Conservation (phyloP, 169 alveolate species). For the Perkinsus chesapeaki region DNA sequence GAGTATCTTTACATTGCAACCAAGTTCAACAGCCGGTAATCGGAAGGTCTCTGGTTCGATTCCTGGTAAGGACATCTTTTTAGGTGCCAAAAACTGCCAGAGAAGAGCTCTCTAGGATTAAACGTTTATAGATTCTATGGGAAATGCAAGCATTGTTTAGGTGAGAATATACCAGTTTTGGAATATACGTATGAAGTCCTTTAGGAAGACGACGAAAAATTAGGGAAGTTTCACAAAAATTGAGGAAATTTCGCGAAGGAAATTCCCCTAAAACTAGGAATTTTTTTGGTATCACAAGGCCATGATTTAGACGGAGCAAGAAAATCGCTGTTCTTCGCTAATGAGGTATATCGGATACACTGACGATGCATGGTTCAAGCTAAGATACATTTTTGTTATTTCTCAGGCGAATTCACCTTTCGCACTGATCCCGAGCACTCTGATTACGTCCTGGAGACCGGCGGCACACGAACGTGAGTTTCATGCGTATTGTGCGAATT, state of each 20-base stretch:
- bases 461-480: constrained; percentile 74
- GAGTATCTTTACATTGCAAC: constrained; percentile 96
- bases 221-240: too few relatives aligned
- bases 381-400: background rate
- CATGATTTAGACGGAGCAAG: background rate
- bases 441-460: constrained; percentile 76
- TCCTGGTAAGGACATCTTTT: background rate
- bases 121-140: constrained; percentile 93
- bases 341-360: background rate
- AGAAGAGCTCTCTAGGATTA: constrained; percentile 92
- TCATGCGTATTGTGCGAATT: constrained; percentile 24
- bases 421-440: constrained; percentile 76
- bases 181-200: too few relatives aligned
- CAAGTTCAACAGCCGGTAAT: constrained; percentile 86
- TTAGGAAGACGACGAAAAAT: too few relatives aligned
- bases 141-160: constrained; percentile 92
- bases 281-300: constrained; percentile 84
- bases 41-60: constrained; percentile 51
- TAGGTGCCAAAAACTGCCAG: constrained; percentile 68
- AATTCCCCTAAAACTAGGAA: too few relatives aligned
- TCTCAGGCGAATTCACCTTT: constrained; percentile 10
- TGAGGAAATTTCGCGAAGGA: too few relatives aligned
- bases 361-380: background rate
- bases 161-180: too few relatives aligned
- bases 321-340: background rate